A percentile compares a stretch with the other conserved stretches of the same genome.
These are phyloP conservation scores for Nemania bipapillata DNA, from an alignment of 2,329 filamentous ascomycete species.

Conservation along the genomic window DNA sequence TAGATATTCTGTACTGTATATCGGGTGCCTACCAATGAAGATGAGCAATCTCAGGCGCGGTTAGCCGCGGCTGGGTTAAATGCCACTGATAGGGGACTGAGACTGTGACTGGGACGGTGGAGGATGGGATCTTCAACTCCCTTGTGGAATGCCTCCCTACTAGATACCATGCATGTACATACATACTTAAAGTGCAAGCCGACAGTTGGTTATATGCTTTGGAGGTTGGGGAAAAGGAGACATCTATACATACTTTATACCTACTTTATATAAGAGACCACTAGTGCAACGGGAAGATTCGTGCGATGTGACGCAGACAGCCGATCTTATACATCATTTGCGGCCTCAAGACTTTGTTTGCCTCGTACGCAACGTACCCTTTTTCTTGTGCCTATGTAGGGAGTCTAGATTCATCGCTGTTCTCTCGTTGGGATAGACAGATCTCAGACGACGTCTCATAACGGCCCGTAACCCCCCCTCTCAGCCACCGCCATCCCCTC, in stretches of 20 bases:
- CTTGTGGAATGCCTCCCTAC: not conserved
- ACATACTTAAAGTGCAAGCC: not conserved
- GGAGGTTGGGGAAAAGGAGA: no score
- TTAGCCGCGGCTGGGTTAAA: constrained; percentile 24
- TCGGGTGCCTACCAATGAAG: not conserved
- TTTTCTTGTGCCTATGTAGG: not conserved
- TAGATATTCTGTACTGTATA: no score
- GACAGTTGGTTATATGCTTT: not conserved
- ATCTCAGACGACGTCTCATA: constrained; percentile 8
- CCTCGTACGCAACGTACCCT: constrained; percentile 2
- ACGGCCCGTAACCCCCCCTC: constrained; percentile 19
- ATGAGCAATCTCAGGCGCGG: constrained; percentile 18
- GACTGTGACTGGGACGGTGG: not conserved
- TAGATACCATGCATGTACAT: no score
- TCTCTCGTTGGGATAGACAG: not conserved
- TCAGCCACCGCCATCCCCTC: not conserved
- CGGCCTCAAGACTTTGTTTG: constrained; percentile 29
- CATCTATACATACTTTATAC: no score
- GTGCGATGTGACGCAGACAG: constrained; percentile 39
- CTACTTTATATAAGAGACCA: constrained; percentile 12
- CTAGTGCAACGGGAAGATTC: constrained; percentile 23
- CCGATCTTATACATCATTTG: constrained; percentile 21
- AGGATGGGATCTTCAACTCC: constrained; percentile 10
- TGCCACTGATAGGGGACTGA: constrained; percentile 8
- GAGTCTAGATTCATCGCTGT: not conserved